Percentiles rank a stretch among this genome's conserved stretches.
These are phyloP conservation scores for Corynespora cassiicola DNA, from an alignment of 2,329 filamentous ascomycete species.

Conservation along the genomic window DNA sequence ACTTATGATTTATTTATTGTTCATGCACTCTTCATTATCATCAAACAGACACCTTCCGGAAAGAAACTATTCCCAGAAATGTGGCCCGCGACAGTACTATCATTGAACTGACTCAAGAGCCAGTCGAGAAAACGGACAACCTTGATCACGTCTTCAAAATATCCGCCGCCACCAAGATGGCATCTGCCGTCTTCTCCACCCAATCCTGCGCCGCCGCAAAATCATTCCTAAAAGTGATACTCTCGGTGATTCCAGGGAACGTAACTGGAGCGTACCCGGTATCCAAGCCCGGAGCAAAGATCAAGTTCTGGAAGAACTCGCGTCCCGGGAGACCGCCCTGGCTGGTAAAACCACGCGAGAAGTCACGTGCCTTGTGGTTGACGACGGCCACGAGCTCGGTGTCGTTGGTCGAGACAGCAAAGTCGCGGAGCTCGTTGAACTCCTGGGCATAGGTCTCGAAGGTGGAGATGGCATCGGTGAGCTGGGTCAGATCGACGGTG, in stretches of 20 bases:
- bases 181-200: slow-evolving; percentile 42
- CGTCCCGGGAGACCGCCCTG: slow-evolving; percentile 54
- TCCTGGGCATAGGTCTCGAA: slow-evolving; percentile 39
- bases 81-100: too few relatives aligned
- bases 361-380: slow-evolving; percentile 56
- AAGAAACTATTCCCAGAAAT: too few relatives aligned
- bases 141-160: slow-evolving; percentile 42
- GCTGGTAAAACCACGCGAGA: slow-evolving; percentile 53
- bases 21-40: too few relatives aligned
- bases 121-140: too few relatives aligned
- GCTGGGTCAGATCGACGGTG: slow-evolving; percentile 36
- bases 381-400: slow-evolving; percentile 38
- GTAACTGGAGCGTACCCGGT: slow-evolving; percentile 48
- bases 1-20: too few relatives aligned
- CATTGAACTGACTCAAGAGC: too few relatives aligned
- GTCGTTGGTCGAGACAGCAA: slow-evolving; percentile 35
- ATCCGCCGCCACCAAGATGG: slow-evolving; percentile 38
- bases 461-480: slow-evolving; percentile 44
- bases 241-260: slow-evolving; percentile 46
- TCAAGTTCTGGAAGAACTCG: slow-evolving; percentile 54
- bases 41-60: too few relatives aligned
- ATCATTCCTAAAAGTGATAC: slow-evolving; percentile 40
- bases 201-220: slow-evolving; percentile 38
- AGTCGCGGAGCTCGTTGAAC: slow-evolving; percentile 35
- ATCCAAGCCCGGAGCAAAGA: slow-evolving; percentile 55